phyloP scores from a whole-genome alignment of 345 rosid genomes.

The Citrus reticulata region DNA sequence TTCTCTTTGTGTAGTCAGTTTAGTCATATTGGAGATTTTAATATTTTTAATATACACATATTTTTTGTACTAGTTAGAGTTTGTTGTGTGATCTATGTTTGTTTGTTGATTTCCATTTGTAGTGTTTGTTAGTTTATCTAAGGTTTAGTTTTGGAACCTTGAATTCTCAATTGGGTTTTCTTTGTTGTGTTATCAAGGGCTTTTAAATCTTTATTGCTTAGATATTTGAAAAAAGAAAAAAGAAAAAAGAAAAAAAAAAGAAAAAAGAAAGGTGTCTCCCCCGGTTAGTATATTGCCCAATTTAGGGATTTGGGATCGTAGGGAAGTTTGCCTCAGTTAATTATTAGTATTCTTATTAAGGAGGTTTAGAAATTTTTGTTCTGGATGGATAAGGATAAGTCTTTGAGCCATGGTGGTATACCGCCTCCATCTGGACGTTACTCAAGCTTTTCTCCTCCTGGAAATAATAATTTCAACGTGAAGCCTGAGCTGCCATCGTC shows the following conservation, averaged over 20 bases:
- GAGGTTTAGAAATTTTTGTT: background rate
- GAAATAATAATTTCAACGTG: conserved; percentile 32
- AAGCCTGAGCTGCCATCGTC: conserved; percentile 50
- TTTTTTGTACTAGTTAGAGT: background rate
- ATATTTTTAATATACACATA: no score
- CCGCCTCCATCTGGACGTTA: conserved; percentile 58
- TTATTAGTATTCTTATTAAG: background rate
- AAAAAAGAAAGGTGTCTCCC: background rate
- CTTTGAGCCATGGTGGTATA: conserved; percentile 43
- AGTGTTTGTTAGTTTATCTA: background rate
- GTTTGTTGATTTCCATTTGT: background rate
- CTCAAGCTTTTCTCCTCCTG: conserved; percentile 46
- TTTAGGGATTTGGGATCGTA: background rate
- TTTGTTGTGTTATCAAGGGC: background rate
- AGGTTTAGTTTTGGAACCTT: background rate
- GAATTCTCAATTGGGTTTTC: background rate
- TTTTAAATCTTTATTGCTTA: background rate
- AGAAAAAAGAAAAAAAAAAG: background rate
- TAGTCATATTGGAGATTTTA: background rate
- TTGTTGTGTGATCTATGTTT: background rate
- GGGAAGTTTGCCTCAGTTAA: background rate
- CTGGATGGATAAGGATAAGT: conserved; percentile 74
- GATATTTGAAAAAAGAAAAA: background rate
- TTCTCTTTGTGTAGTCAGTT: background rate
- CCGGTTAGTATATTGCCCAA: background rate